phyloP scores from a whole-genome alignment of 768 basidiomycete species.

The Tricholoma hemisulphureum region DNA sequence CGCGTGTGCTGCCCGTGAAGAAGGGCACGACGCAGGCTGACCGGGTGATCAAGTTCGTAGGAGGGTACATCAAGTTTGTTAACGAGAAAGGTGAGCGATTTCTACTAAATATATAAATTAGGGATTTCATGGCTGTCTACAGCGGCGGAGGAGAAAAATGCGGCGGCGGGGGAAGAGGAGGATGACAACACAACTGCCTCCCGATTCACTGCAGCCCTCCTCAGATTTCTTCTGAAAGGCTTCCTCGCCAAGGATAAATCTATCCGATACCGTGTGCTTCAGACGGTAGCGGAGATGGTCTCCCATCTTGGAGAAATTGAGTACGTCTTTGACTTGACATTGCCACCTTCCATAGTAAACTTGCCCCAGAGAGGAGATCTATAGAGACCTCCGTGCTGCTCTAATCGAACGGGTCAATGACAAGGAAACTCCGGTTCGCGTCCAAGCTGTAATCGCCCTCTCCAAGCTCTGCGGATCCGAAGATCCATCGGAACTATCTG shows the following conservation, averaged over 20 bases:
- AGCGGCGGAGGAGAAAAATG: slow-evolving; percentile 42
- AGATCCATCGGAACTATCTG: slow-evolving; percentile 51
- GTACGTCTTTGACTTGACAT: slow-evolving; percentile 44
- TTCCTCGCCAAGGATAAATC: slow-evolving; percentile 86
- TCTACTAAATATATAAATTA: background rate
- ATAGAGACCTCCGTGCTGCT: slow-evolving; percentile 53
- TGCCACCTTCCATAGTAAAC: slow-evolving; percentile 1
- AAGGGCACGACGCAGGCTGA: slow-evolving; percentile 80
- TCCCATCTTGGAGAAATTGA: slow-evolving; percentile 81
- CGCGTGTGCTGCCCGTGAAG: slow-evolving; percentile 66
- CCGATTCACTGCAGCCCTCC: slow-evolving; percentile 63
- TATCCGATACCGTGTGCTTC: slow-evolving; percentile 77
- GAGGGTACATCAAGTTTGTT: slow-evolving; percentile 71
- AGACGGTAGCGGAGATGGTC: slow-evolving; percentile 78
- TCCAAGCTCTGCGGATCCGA: slow-evolving; percentile 75
- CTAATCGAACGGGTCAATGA: slow-evolving; percentile 75
- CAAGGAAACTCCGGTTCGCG: slow-evolving; percentile 74
- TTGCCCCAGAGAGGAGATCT: slow-evolving; percentile 69
- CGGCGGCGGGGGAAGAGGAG: slow-evolving; percentile 40
- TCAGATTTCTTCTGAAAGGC: slow-evolving; percentile 70
- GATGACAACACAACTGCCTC: slow-evolving; percentile 65
- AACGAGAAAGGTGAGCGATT: slow-evolving; percentile 66
- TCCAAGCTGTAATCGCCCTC: slow-evolving; percentile 78
- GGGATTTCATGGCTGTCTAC: background rate
- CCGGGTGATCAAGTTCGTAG: slow-evolving; percentile 77